Conservation (phyloP, 768 basidiomycete species). For the Lactarius tabidus region DNA sequence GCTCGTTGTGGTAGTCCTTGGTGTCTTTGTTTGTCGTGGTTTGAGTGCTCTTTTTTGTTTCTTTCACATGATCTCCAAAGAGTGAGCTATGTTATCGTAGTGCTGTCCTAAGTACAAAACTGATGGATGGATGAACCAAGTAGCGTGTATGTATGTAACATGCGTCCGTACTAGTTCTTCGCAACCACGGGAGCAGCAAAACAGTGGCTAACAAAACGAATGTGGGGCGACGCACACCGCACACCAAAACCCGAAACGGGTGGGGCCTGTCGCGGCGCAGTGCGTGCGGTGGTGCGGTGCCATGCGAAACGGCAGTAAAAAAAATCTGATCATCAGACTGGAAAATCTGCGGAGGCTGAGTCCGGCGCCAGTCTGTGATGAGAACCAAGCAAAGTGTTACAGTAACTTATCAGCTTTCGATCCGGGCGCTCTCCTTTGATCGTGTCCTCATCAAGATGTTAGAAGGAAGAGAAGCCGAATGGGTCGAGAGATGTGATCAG, state of each 20-base stretch:
- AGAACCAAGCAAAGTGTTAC: neutral
- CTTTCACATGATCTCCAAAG: neutral
- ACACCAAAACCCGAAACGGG: neutral
- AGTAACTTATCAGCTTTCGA: neutral
- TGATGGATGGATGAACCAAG: neutral
- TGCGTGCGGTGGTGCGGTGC: too few relatives aligned
- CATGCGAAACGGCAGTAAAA: neutral
- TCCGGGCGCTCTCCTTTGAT: neutral
- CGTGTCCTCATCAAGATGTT: neutral
- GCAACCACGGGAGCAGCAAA: neutral
- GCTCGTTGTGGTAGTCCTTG: neutral
- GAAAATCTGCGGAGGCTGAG: neutral
- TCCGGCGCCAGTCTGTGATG: neutral
- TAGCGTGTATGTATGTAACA: neutral
- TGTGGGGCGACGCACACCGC: neutral
- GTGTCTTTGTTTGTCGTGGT: neutral
- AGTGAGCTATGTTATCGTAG: neutral
- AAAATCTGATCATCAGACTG: neutral
- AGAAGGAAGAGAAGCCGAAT: neutral
- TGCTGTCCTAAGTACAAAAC: neutral
- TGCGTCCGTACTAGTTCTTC: neutral
- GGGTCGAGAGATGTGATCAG: neutral
- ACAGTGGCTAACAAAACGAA: neutral
- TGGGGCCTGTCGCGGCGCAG: neutral
- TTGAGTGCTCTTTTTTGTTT: neutral